phyloP scores from a whole-genome alignment of 495 filamentous ascomycete genomes.

The Parmelia sp. region DNA sequence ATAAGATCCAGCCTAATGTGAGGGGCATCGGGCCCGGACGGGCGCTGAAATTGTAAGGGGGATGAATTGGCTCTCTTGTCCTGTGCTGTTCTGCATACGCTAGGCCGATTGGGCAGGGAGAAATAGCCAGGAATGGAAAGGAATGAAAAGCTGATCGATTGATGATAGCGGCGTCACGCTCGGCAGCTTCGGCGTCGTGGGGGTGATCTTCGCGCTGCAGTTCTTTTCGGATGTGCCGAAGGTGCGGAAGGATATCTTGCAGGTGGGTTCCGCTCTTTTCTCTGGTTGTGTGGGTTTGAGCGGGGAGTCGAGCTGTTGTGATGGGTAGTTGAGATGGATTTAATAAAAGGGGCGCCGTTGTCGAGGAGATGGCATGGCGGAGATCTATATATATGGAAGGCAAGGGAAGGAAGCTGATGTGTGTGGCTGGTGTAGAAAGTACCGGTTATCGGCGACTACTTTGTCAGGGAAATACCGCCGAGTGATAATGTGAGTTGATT shows the following conservation, averaged over 20 bases:
- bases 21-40: slow-evolving; percentile 44
- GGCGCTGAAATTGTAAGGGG: slow-evolving; percentile 44
- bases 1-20: slow-evolving; percentile 43
- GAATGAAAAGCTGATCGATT: neutral
- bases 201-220: slow-evolving; percentile 59
- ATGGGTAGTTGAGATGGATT: too few species aligned
- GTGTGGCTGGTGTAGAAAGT: slow-evolving; percentile 20
- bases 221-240: slow-evolving; percentile 66
- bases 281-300: too few species aligned
- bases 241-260: slow-evolving; percentile 59
- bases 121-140: too few species aligned
- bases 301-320: too few species aligned
- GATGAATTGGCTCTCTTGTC: neutral
- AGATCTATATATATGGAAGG: neutral
- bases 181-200: slow-evolving; percentile 53
- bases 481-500: slow-evolving; percentile 26
- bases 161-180: slow-evolving; percentile 47
- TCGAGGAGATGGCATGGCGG: neutral
- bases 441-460: slow-evolving; percentile 26
- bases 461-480: slow-evolving; percentile 23
- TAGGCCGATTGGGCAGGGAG: too few species aligned
- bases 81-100: neutral
- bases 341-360: too few species aligned
- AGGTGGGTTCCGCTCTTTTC: slow-evolving; percentile 27
- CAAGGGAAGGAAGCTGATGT: neutral